Conservation (phyloP, 352 stramenopile species). For the Plasmopara viticola region DNA sequence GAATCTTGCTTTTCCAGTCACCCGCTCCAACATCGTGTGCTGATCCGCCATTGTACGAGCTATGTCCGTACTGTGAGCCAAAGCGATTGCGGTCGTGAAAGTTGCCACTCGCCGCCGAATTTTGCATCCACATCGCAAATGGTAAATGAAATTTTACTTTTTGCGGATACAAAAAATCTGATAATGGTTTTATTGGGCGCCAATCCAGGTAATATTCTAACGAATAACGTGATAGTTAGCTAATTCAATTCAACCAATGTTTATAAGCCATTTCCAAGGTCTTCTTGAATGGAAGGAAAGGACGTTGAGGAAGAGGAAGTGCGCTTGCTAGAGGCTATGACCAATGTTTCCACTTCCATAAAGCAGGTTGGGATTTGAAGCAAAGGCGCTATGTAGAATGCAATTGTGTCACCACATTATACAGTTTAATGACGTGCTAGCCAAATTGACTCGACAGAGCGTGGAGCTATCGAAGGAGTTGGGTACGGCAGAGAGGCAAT, state of each 20-base stretch:
- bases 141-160: neutral
- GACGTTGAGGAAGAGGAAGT: constrained; percentile 42
- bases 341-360: constrained; percentile 30
- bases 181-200: neutral
- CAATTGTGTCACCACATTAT: neutral
- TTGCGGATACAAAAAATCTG: neutral
- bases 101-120: constrained; percentile 44
- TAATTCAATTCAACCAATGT: neutral
- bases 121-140: constrained; percentile 59
- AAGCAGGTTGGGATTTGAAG: constrained; percentile 22
- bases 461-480: constrained; percentile 44
- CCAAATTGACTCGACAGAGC: constrained; percentile 39
- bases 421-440: constrained; percentile 47
- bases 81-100: constrained; percentile 49
- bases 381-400: neutral
- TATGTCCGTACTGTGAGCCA: constrained; percentile 23
- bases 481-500: constrained; percentile 37
- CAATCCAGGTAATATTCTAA: neutral
- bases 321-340: constrained; percentile 42
- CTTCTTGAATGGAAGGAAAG: constrained; percentile 17
- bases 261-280: constrained; percentile 1
- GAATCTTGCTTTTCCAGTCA: constrained; percentile 68
- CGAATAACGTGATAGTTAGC: neutral
- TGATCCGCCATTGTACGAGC: constrained; percentile 19
- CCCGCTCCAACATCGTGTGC: constrained; percentile 11